Conservation (phyloP, 1,284 basidiomycete species). For the Heliocybe sulcata region DNA sequence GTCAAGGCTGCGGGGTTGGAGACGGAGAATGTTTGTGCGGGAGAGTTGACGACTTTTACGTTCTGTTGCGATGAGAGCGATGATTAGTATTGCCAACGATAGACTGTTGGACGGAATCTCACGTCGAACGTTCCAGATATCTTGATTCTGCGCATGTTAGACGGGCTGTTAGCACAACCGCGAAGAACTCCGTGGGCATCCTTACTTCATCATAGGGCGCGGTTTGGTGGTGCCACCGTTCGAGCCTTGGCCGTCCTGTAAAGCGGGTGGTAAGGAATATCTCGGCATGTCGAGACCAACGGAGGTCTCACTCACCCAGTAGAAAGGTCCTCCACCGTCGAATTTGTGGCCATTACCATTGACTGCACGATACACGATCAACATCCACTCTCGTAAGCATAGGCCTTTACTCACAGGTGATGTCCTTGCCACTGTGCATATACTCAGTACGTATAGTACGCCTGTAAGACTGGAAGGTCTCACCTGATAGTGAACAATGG, state of each 20-base stretch:
- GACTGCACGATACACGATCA: slow-evolving; percentile 16
- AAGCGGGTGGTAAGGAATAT: neutral
- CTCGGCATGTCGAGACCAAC: neutral
- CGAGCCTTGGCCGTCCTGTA: slow-evolving; percentile 29
- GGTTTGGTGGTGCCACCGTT: slow-evolving; percentile 30
- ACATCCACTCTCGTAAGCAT: neutral
- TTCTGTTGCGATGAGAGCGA: slow-evolving; percentile 14
- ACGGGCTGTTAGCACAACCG: neutral
- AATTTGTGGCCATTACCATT: slow-evolving; percentile 34
- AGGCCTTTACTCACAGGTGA: slow-evolving; percentile 17
- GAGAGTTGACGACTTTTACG: slow-evolving; percentile 30
- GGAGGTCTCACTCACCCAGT: slow-evolving; percentile 23
- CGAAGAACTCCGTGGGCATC: no score
- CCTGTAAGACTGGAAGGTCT: neutral
- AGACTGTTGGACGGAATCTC: slow-evolving; percentile 6
- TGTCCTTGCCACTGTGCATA: slow-evolving; percentile 15
- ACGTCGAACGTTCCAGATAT: slow-evolving; percentile 44
- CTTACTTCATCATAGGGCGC: slow-evolving; percentile 30
- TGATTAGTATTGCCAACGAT: neutral
- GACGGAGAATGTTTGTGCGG: slow-evolving; percentile 25
- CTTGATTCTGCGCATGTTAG: slow-evolving; percentile 32
- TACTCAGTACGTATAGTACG: neutral
- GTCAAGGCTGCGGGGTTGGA: slow-evolving; percentile 23
- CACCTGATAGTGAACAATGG: slow-evolving; percentile 23
- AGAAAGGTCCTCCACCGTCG: slow-evolving; percentile 30